These are phyloP conservation scores for Cercospora sesami DNA, from an alignment of 2,329 filamentous ascomycete species.

Conservation along the genomic window DNA sequence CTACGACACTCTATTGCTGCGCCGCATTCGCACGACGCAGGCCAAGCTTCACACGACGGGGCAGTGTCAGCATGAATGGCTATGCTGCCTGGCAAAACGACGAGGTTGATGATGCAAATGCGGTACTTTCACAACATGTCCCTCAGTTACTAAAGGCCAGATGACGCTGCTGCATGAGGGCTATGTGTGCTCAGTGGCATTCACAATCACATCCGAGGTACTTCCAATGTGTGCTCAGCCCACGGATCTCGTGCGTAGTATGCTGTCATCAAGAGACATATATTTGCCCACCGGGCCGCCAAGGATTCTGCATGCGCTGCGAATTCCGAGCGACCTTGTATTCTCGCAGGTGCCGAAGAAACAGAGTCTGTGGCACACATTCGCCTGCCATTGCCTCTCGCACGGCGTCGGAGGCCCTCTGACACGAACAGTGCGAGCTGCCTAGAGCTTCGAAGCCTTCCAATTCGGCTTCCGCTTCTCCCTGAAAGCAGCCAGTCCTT, in stretches of 20 bases:
- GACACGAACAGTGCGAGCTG: neutral
- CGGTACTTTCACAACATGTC: neutral
- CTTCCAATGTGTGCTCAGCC: neutral
- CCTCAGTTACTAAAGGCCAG: neutral
- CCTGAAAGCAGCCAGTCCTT: constrained; percentile 53
- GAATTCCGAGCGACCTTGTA: neutral
- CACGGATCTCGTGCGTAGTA: neutral
- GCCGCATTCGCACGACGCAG: neutral
- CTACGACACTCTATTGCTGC: neutral
- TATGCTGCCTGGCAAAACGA: neutral
- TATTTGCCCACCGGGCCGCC: too few species aligned
- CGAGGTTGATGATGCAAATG: neutral
- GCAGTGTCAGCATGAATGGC: neutral
- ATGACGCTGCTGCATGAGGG: neutral
- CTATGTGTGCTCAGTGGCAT: neutral
- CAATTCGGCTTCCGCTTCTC: constrained; percentile 51
- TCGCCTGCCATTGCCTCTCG: too few species aligned
- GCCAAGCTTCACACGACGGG: neutral
- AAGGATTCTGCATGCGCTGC: neutral
- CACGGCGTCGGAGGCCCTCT: too few species aligned
- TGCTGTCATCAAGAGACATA: neutral
- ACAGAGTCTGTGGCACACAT: too few species aligned
- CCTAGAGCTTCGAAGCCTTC: constrained; percentile 47
- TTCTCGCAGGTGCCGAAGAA: neutral
- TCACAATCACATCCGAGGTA: neutral